Base-by-base conservation (phyloP, 176 grass and related monocot species). In the Carex cristatella region DNA sequence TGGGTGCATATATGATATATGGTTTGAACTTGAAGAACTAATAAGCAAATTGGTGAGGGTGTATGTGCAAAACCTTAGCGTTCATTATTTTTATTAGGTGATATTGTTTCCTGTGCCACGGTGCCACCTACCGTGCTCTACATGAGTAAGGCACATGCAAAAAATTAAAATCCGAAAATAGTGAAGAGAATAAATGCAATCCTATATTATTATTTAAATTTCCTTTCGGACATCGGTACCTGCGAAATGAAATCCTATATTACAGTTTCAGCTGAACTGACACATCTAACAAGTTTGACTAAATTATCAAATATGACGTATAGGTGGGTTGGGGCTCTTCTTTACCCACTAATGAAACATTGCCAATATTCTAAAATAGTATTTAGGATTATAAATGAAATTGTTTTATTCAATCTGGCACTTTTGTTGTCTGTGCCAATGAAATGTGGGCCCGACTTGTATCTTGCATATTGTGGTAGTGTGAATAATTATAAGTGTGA, bases 251-350 rank as follows among this genome's bases (percentile, higher is more conserved):
- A 33, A 57, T 78, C 16, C 35, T 18, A 28, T 11, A 32, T 33
- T 78, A 13, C 11, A 33, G 48, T 56, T 32, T 33, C 12, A 57
- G 28, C 35, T 78, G 12, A 32, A 28, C 0, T 16, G 51, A 53
- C 33, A 30, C 19, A 53, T 76, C 71, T 76, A 54, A 76, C 46
- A 32, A 69, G 61, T 83, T 83, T 69, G 61, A 83, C 37, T 83
- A 65, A 64, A 46, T 58, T 58, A 10, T 3, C 32, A 53, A 83
- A 63, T 83, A 13, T 14, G 46, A 67, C 30, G 35, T 30, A 31
- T 9, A 1, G 12, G 48, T 9, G 28, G 3, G 19, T 78, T 10
- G 51, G 51, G 48, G 23, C 48, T 53, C 2, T 55, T 78, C 19
- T 56, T 54, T 15, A 18, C 74, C 74, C 48, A 57, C 28, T 9